Evolutionary conservation across 768 basidiomycete species (phyloP), one percentile per base, ranked within the genome.

Genomic region (Tricholoma matsutake): DNA sequence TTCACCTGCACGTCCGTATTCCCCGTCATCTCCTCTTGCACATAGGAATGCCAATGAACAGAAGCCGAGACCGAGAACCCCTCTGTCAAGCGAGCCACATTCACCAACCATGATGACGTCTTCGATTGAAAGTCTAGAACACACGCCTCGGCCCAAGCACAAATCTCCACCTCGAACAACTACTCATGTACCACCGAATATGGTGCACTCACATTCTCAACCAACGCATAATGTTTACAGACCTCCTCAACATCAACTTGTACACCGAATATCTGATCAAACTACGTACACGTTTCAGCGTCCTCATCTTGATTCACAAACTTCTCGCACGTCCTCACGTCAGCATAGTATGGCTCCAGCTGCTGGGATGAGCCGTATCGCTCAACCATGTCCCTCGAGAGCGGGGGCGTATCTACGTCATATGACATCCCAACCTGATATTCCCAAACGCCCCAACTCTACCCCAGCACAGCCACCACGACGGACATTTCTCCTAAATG

Each of bases 371-470:
- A 67, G 58, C 58, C 57, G 63, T 43, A 58, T 74, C 57, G 67
- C 60, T 32, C 75, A 76, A 20, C 80, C 78, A 1, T 74, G 69
- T 20, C 79, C 82, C 9, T 82, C 82, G 25, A 82, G 83, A 56
- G 88, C 89, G 3, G 81, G 82, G 4, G 83, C 85, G 5, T 87
- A 90, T 68, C 81, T 92, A 10, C 84, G 89, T 32, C 89, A 91
- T 69, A 90, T 92, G 79, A 83, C 83, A 1, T 91, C 90, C 32
- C 73, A 73, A 16, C 75, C 81, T 13, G 77, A 76, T 52, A 76
- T 81, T 51, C 74, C 76, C 8, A 68, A 70, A 32, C 72, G 77
- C 35, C 76, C 76, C 10, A 72, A 65, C 47, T 78, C 75, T 2
- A 76, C 72, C 7, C 70, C 69, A 25, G 64, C 63, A 62, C 61